Evolutionary conservation across 768 basidiomycete genomes (phyloP).

Genomic region (Leccinum obscurum): DNA sequence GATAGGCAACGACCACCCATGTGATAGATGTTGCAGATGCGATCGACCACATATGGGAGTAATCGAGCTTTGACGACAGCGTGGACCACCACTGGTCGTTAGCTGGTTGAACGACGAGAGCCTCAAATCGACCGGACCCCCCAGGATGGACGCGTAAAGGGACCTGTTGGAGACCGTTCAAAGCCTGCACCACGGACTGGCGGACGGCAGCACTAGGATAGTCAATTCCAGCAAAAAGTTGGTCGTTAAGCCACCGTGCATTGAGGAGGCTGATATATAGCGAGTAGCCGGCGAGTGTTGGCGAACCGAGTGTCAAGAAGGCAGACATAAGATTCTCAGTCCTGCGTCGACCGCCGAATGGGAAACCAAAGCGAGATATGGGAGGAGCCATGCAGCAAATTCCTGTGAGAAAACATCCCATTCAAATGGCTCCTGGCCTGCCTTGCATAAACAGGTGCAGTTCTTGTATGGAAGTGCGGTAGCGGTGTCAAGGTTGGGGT

Average conservation of each 20-base stretch:
- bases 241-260: constrained; percentile 40
- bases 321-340: constrained; percentile 46
- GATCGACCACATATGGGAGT: constrained; percentile 42
- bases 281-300: constrained; percentile 46
- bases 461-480: constrained; percentile 11
- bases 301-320: constrained; percentile 46
- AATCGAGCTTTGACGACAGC: constrained; percentile 35
- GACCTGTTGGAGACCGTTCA: constrained; percentile 45
- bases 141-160: constrained; percentile 36
- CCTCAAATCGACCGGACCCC: constrained; percentile 34
- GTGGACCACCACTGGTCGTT: constrained; percentile 46
- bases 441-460: constrained; percentile 13
- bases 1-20: constrained; percentile 47
- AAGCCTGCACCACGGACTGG: constrained; percentile 30
- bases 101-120: constrained; percentile 42
- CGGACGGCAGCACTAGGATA: constrained; percentile 24
- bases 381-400: constrained; percentile 47
- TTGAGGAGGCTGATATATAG: constrained; percentile 44
- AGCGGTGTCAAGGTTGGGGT: background rate
- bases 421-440: constrained; percentile 12
- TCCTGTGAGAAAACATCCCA: constrained; percentile 34
- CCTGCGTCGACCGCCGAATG: constrained; percentile 44
- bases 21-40: constrained; percentile 40
- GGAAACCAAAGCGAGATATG: constrained; percentile 48
- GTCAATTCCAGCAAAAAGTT: constrained; percentile 29